Base-by-base conservation (phyloP, 148 eudicot species). In the Arctostaphylos glauca region DNA sequence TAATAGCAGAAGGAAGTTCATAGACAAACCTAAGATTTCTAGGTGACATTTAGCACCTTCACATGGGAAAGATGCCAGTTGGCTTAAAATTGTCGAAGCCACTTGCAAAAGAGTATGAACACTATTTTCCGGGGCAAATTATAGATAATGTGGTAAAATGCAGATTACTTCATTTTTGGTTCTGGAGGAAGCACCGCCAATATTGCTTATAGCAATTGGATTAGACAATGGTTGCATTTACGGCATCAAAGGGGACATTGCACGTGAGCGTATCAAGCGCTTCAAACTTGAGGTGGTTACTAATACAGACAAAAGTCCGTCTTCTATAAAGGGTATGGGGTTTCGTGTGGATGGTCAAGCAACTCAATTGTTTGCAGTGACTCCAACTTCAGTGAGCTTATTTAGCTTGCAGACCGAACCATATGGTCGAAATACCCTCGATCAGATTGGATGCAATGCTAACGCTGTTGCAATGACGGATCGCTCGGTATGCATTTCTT, bases 191-290 rank as follows among this genome's bases (percentile, higher is more conserved):
- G 97, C 93, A 71, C 97, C 98, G 48, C 98, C 98, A 19, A 89
- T 94, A 78, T 85, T 96, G 60, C 87, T 92, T 49, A 89, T 96
- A 83, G 99, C 97, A 52, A 90, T 96, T 89, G 99, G 99, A 76
- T 80, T 96, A 81, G 96, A 93, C 81, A 96, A 92, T 84, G 99
- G 98, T 60, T 89, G 93, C 86, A 92, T 96, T 82, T 96, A 96
- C 84, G 94, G 98, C 89, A 96, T 96, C 78, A 93, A 89, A 90
- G 98, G 99, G 50, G 99, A 96, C 85, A 89, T 96, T 84, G 99
- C 97, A 55, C 99, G 99, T 82, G 98, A 96, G 81, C 89, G 96
- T 50, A 96, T 96, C 82, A 90, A 92, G 47, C 97, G 99, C 23
- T 94, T 94, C 87, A 94, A 90, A 79, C 95, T 96, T 83, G 87